Evolutionary conservation across 1,284 basidiomycete genomes (phyloP).

Genomic region (Cryptococcus sp.): DNA sequence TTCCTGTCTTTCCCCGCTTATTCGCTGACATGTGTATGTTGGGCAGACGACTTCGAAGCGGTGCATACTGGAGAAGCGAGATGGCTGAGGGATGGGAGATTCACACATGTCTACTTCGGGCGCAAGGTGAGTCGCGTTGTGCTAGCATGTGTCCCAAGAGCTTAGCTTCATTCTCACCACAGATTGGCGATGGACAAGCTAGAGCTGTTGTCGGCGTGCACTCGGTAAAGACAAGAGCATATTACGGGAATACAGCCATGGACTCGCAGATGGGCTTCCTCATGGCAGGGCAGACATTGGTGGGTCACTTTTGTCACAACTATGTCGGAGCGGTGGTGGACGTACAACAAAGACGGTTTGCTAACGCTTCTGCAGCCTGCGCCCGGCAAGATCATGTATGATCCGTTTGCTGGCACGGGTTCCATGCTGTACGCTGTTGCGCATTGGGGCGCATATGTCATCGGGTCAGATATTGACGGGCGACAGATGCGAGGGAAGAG

Average conservation of each 20-base stretch:
- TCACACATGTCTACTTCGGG: conserved; percentile 74
- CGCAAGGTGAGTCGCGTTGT: conserved; percentile 70
- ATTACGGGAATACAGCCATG: conserved; percentile 98
- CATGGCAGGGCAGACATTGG: conserved; percentile 94
- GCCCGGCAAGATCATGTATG: conserved; percentile 87
- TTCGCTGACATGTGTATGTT: not conserved
- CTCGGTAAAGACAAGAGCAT: conserved; percentile 85
- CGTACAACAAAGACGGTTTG: too few species aligned
- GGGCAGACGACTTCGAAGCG: conserved; percentile 34
- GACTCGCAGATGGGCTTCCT: conserved; percentile 91
- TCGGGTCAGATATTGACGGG: conserved; percentile 96
- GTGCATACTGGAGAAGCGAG: conserved; percentile 30
- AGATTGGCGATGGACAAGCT: conserved; percentile 74
- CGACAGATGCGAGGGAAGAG: conserved; percentile 92
- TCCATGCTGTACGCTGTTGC: conserved; percentile 87
- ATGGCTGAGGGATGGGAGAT: conserved; percentile 63
- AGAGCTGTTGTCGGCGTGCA: conserved; percentile 69
- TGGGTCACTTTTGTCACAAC: conserved; percentile 41
- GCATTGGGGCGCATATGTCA: conserved; percentile 82
- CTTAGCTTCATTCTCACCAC: not conserved
- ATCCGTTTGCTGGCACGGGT: conserved; percentile 96
- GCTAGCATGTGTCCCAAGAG: not conserved
- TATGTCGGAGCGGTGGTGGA: not conserved
- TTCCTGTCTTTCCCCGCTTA: not conserved
- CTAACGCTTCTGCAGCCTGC: conserved; percentile 66